Evolutionary conservation across 2,329 filamentous ascomycete genomes (phyloP).

Genomic region (Ceratocystis alfenasii): DNA sequence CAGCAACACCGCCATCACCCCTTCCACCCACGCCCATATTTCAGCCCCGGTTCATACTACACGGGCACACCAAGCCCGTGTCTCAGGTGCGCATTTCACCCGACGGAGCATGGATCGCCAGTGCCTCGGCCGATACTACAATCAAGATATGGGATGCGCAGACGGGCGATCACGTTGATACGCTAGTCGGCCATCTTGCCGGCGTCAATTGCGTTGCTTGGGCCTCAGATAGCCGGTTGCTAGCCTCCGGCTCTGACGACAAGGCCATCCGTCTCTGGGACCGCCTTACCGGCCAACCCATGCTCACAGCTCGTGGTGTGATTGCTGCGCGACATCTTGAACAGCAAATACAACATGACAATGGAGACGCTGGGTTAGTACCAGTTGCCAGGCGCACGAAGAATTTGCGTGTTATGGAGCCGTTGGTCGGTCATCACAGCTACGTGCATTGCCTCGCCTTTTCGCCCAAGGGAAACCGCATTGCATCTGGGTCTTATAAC

Average conservation of each 20-base stretch:
- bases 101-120: slow-evolving; percentile 79
- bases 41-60: slow-evolving; percentile 55
- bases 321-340: slow-evolving; percentile 17
- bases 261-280: slow-evolving; percentile 95
- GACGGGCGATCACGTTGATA: slow-evolving; percentile 71
- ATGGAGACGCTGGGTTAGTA: slow-evolving; percentile 22
- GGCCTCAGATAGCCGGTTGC: slow-evolving; percentile 75
- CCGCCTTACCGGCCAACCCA: slow-evolving; percentile 47
- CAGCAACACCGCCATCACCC: slow-evolving; percentile 35
- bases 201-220: slow-evolving; percentile 90
- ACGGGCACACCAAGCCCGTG: slow-evolving; percentile 66
- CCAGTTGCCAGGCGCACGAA: slow-evolving; percentile 25
- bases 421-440: slow-evolving; percentile 80
- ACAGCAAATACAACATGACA: slow-evolving; percentile 26
- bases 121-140: slow-evolving; percentile 76
- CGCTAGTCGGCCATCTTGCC: slow-evolving; percentile 83
- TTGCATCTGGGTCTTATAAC: slow-evolving; percentile 90
- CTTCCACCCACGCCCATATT: slow-evolving; percentile 56
- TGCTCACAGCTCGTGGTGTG: slow-evolving; percentile 35
- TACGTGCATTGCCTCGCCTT: slow-evolving; percentile 92
- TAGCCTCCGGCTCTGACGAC: slow-evolving; percentile 90
- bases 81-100: slow-evolving; percentile 85
- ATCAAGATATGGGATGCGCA: slow-evolving; percentile 80
- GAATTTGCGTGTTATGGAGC: slow-evolving; percentile 31
- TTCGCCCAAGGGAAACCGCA: slow-evolving; percentile 94